phyloP scores from a whole-genome alignment of 2,329 filamentous ascomycete genomes.

The Emmonsia crescens region DNA sequence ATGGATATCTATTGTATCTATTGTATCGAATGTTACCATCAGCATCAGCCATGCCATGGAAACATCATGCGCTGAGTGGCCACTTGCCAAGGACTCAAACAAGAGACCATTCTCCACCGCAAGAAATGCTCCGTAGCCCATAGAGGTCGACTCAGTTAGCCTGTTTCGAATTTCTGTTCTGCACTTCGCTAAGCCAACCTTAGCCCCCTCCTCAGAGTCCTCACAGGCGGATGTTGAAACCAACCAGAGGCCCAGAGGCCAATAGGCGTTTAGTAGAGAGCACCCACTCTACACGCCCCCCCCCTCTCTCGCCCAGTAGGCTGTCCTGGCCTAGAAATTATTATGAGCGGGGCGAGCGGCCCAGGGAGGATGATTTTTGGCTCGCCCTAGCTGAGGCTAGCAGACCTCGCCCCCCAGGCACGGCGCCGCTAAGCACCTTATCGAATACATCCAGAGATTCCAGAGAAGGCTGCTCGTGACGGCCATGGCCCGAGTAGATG shows the following conservation, averaged over 20 bases:
- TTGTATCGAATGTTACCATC: neutral
- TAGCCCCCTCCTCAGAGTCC: neutral
- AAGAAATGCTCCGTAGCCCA: neutral
- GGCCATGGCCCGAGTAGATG: no score
- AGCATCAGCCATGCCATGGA: no score
- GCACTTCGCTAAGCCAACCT: neutral
- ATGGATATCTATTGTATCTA: no score
- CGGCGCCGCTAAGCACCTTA: neutral
- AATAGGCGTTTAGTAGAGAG: neutral
- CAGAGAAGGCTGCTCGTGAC: neutral
- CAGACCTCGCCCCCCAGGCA: neutral
- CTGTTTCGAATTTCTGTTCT: constrained; percentile 1
- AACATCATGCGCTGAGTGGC: neutral
- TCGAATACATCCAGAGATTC: neutral
- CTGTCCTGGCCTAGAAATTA: neutral
- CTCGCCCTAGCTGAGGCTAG: neutral
- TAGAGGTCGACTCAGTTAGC: neutral
- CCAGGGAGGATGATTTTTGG: neutral
- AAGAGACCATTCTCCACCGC: neutral
- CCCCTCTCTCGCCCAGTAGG: no score
- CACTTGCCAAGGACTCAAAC: neutral
- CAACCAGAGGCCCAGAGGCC: neutral
- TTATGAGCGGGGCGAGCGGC: neutral
- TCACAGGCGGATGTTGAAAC: neutral
- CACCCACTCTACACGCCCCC: neutral